Evolutionary conservation across 371 early-diverging fungal species (phyloP).

Genomic region (Apophysomyces sp.): DNA sequence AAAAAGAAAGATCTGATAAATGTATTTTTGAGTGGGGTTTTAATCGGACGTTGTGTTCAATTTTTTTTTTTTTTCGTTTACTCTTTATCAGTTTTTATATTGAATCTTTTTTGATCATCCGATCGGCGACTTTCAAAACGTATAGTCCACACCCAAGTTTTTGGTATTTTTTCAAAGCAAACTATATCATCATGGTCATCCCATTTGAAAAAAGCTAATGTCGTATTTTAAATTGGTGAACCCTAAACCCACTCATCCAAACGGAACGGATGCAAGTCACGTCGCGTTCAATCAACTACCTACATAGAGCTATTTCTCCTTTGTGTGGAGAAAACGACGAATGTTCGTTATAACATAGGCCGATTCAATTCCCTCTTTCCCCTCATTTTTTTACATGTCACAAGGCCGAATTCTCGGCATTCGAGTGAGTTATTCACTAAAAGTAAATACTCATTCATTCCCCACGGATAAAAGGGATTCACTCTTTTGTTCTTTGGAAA

Average conservation of each 20-base stretch:
- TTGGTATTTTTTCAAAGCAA: neutral
- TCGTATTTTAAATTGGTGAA: neutral
- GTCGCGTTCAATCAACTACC: too few relatives aligned
- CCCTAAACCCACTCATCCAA: too few relatives aligned
- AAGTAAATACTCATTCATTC: neutral
- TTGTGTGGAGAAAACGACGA: too few relatives aligned
- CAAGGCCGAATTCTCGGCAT: neutral
- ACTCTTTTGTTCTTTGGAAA: neutral
- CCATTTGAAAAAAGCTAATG: neutral
- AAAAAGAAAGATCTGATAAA: constrained; percentile 1
- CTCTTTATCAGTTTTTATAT: constrained; percentile 1
- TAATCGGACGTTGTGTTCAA: neutral
- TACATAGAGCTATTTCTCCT: too few relatives aligned
- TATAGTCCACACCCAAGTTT: neutral
- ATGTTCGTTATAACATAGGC: too few relatives aligned
- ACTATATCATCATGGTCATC: neutral
- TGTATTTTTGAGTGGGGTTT: neutral
- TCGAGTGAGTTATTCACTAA: neutral
- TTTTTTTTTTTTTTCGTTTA: neutral
- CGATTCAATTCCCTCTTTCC: too few relatives aligned
- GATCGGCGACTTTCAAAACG: neutral
- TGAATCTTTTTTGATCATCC: constrained; percentile 1
- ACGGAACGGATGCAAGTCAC: too few relatives aligned
- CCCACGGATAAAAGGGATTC: neutral
- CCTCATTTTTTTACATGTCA: neutral